Evolutionary conservation across 495 filamentous ascomycete genomes (phyloP).

Genomic region (Tetracladium setigerum): DNA sequence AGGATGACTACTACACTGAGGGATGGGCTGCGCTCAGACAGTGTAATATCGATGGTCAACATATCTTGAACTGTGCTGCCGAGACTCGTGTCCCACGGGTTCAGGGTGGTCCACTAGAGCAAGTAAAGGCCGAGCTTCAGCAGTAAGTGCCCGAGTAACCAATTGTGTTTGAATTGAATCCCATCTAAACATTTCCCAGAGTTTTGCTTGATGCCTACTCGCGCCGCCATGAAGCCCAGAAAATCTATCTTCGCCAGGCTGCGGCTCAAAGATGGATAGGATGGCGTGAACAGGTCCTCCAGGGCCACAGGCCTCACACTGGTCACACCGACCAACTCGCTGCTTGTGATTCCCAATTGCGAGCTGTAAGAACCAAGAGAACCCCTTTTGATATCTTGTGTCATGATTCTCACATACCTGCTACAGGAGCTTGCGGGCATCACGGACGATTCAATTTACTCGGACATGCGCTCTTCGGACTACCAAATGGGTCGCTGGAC

Average conservation of each 20-base stretch:
- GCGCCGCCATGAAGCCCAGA: slow-evolving; percentile 77
- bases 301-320: slow-evolving; percentile 52
- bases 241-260: slow-evolving; percentile 71
- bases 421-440: slow-evolving; percentile 57
- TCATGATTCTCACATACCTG: background rate
- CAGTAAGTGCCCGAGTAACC: slow-evolving; percentile 43
- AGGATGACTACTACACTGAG: slow-evolving; percentile 69
- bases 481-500: slow-evolving; percentile 65
- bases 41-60: slow-evolving; percentile 66
- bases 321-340: slow-evolving; percentile 52
- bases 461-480: slow-evolving; percentile 58
- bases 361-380: slow-evolving; percentile 42
- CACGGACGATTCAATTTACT: slow-evolving; percentile 58
- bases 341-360: slow-evolving; percentile 49
- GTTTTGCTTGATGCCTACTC: slow-evolving; percentile 71
- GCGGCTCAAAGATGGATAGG: slow-evolving; percentile 78
- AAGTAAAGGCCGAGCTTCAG: slow-evolving; percentile 65
- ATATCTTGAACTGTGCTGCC: slow-evolving; percentile 55
- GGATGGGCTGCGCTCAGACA: slow-evolving; percentile 72
- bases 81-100: slow-evolving; percentile 57
- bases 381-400: background rate
- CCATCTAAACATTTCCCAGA: slow-evolving; percentile 31
- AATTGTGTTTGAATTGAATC: background rate
- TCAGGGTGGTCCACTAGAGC: slow-evolving; percentile 53
- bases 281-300: slow-evolving; percentile 57